Evolutionary conservation across 768 basidiomycete genomes (phyloP), one percentile per base, ranked within the genome.

Genomic region (Paxillus rubicundulus): DNA sequence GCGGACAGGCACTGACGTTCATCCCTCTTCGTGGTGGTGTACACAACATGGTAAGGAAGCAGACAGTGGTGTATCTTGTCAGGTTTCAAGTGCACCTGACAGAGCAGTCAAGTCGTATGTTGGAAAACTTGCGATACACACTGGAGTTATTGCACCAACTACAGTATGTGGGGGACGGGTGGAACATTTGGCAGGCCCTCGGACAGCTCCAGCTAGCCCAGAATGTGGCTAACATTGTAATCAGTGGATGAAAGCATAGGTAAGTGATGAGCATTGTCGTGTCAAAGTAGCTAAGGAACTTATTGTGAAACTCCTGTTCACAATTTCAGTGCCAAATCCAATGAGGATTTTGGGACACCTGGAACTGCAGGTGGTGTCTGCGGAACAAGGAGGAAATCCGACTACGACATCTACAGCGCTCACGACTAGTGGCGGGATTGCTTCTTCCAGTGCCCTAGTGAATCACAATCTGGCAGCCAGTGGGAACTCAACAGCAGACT

Each of bases 41-140:
- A 52, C 58, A 51, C 70, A 77, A 66, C 62, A 58, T 28, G 38
- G 56, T 56, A 77, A 82, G 39, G 86, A 84, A 58, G 77, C 77
- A 33, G 82, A 84, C 49, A 41, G 78, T 90, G 37, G 84, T 82
- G 9, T 96, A 88, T 66, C 87, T 91, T 61, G 86, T 99, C 46
- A 97, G 97, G 1, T 98, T 99, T 76, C 94, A 99, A 71, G 89
- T 97, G 50, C 92, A 98, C 70, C 75, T 99, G 45, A 84, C 85
- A 14, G 84, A 87, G 61, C 92, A 95, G 71, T 92, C 92, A 2
- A 84, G 84, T 58, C 82, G 82, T 2, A 94, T 97, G 53, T 72
- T 94, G 48, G 80, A 87, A 58, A 90, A 86, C 65, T 77, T 94
- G 48, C 72, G 79, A n/a, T 84, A 90, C 59, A 93, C n/a, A n/a